Evolutionary conservation across 129 eudicot genomes (phyloP).

Genomic region (Gnaphalium uliginosum): DNA sequence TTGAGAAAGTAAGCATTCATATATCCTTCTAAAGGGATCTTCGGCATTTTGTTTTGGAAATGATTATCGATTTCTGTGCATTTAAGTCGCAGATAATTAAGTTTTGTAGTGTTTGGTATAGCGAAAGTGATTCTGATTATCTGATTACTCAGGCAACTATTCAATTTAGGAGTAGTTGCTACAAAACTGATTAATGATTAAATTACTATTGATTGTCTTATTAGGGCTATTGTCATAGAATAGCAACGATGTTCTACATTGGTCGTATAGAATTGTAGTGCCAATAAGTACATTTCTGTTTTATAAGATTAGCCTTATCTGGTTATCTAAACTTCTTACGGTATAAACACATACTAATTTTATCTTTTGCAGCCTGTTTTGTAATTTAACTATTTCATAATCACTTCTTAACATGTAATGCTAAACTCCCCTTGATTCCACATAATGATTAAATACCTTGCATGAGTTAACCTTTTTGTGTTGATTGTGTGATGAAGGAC

Average conservation of each 20-base stretch:
- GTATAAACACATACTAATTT: not conserved
- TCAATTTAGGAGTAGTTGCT: not conserved
- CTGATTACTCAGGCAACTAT: not conserved
- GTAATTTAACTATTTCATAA: not conserved
- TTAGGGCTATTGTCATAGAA: not conserved
- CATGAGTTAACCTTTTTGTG: not conserved
- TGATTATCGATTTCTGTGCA: not conserved
- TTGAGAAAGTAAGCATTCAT: slow-evolving; percentile 52
- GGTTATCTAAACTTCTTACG: not conserved
- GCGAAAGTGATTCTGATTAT: not conserved
- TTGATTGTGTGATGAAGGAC: slow-evolving; percentile 43
- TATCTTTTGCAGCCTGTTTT: not conserved
- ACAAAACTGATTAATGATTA: not conserved
- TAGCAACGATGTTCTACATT: not conserved
- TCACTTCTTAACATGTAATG: not conserved
- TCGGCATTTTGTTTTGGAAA: not conserved
- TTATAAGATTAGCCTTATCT: not conserved
- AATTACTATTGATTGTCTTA: not conserved
- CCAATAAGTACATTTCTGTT: not conserved
- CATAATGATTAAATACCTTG: not conserved
- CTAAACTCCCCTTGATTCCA: not conserved
- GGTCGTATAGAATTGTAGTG: not conserved
- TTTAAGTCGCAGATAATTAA: not conserved
- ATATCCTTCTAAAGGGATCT: not conserved
- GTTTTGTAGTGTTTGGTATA: not conserved